A percentile compares a stretch with the other conserved stretches of the same genome.
Evolutionary conservation across 192 early-diverging fungal genomes (phyloP).

Genomic region (Funneliformis geosporum): DNA sequence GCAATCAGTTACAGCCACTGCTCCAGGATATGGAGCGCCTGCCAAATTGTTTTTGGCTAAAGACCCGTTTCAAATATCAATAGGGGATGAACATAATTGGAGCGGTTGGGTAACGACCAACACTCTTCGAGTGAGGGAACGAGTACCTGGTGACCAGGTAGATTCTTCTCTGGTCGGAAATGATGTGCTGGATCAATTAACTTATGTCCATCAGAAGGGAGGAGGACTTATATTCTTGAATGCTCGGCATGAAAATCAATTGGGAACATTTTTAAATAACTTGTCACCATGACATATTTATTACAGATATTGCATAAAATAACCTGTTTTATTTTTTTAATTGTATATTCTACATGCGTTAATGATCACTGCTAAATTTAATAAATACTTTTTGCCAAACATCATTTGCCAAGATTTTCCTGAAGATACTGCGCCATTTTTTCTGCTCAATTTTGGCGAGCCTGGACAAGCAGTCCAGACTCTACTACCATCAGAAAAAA

Average conservation of each 20-base stretch:
- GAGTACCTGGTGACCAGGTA: background rate
- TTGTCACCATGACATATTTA: background rate
- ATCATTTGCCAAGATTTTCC: too few relatives aligned
- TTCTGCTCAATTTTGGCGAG: too few relatives aligned
- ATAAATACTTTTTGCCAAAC: too few relatives aligned
- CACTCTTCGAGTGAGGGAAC: background rate
- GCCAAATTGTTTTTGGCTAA: background rate
- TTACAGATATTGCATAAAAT: too few relatives aligned
- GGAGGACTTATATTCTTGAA: background rate
- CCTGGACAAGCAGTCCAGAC: too few relatives aligned
- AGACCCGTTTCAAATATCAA: conserved; percentile 12
- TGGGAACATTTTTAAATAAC: background rate
- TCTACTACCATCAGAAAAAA: too few relatives aligned
- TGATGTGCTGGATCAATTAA: conserved; percentile 1
- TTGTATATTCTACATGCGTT: too few relatives aligned
- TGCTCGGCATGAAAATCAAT: background rate
- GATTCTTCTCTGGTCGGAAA: conserved; percentile 4
- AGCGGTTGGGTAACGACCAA: background rate
- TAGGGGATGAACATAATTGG: conserved; percentile 22
- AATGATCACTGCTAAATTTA: too few relatives aligned
- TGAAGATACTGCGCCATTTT: too few relatives aligned
- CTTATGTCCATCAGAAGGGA: background rate
- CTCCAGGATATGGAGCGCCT: background rate
- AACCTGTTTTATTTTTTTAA: too few relatives aligned
- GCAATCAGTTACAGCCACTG: background rate